Evolutionary conservation across 2,329 filamentous ascomycete genomes (phyloP), one percentile per base, ranked within the genome.

Genomic region (Exutisphaerella laricina): DNA sequence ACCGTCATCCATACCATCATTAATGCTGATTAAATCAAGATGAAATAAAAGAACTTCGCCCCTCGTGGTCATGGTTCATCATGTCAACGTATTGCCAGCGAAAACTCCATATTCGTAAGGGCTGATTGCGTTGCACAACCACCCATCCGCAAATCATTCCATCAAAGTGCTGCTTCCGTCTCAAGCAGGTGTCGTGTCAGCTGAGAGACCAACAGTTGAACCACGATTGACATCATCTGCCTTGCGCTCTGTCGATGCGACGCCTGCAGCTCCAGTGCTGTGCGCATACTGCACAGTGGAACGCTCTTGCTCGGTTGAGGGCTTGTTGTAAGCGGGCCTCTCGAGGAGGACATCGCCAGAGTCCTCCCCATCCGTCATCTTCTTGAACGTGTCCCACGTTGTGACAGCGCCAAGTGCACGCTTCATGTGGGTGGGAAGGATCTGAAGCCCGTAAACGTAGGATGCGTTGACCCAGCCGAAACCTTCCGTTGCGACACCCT

Each of bases 391-490:
- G 33, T 92, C 84, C 64, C 85, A 97, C 2, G 85, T 83, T 3
- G 89, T 96, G 55, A 94, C 74, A 5, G 88, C 85, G 43, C 89
- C 90, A 28, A 98, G 73, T 1, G 90, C 88, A 57, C 89, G 84
- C 63, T 83, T 81, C 80, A 92, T 89, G 66, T 95, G 88, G 22
- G 86, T 84, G 57, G 85, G 89, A 47, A 95, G 75, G 55, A 96
- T 85, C 54, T 89, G 83, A 48, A 97, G 74, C 29, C 90, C 92
- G 61, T 94, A 94, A 44, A 97, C 85, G 64, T 94, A 98, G 63
- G 89, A 96, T 58, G 92, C 90, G 63, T 98, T 98, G 59, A 97
- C 92, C 92, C 92, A 98, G 39, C 90, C 92, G 62, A 98, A 98
- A 45, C 90, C 90, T 79, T 97, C 90, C 57, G 87, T 88, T 41